phyloP scores from a whole-genome alignment of 1,284 basidiomycete species.

The Trichosporon sp. region DNA sequence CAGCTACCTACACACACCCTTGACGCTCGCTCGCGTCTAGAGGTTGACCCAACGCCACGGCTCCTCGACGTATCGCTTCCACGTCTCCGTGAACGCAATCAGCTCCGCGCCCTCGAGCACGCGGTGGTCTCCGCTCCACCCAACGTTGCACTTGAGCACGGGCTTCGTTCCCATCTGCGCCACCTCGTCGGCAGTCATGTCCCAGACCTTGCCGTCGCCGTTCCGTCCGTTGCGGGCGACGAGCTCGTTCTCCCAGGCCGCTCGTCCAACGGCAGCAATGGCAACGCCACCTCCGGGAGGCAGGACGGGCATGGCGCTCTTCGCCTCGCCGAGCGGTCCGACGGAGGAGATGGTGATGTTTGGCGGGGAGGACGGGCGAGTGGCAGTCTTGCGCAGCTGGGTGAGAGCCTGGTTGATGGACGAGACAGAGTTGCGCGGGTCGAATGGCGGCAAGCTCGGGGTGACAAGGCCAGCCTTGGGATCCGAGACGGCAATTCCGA shows the following conservation, averaged over 20 bases:
- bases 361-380: conserved; percentile 65
- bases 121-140: conserved; percentile 88
- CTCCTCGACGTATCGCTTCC: conserved; percentile 80
- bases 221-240: conserved; percentile 25
- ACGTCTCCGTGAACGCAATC: conserved; percentile 84
- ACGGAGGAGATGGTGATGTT: conserved; percentile 87
- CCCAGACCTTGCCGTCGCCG: conserved; percentile 63
- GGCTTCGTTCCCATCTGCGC: conserved; percentile 58
- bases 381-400: conserved; percentile 63
- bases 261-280: conserved; percentile 83
- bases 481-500: conserved; percentile 60
- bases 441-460: conserved; percentile 71
- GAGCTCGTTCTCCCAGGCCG: conserved; percentile 65
- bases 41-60: conserved; percentile 63
- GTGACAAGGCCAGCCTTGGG: conserved; percentile 79
- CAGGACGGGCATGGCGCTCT: conserved; percentile 73
- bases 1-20: not conserved
- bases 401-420: conserved; percentile 60
- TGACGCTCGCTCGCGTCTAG: not conserved
- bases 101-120: conserved; percentile 86
- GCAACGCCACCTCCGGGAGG: conserved; percentile 87
- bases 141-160: conserved; percentile 72
- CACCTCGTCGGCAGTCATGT: conserved; percentile 59
- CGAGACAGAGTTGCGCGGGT: conserved; percentile 68
- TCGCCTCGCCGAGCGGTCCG: conserved; percentile 74